Base-by-base conservation (phyloP, 2,329 filamentous ascomycete genomes). In the Fusarium anguioides region DNA sequence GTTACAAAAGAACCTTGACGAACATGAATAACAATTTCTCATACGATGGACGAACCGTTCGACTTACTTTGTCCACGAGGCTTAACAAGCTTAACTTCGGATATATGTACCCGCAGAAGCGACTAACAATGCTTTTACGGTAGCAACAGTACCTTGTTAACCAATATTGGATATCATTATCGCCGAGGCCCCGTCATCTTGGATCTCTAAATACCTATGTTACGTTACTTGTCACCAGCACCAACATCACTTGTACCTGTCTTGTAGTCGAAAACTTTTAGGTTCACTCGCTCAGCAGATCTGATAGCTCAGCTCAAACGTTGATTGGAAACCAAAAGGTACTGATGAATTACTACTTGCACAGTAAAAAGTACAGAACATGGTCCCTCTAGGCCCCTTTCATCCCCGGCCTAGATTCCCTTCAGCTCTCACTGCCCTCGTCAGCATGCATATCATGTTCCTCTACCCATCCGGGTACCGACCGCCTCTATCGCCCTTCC, bases 311-410 rank as follows among this genome's bases (percentile, higher is more conserved):
- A 20, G 39, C 33, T 39, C 31, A 21, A 29, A 45, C 10, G 10
- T 51, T 56, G 46, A 12, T 51, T 56, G 46, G 52, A 71, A 64
- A 61, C 64, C 51, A 70, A 60, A 50, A 70, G 47, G 48, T 61
- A 60, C 70, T 68, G 55, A 65, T 66, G 27, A 29, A 60, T 70
- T 66, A 68, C 62, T 64, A 69, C 64, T 64, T 64, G 57, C 54
- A 70, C 68, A 72, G 66, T 72, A 72, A 65, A 72, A 66, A 53
- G 60, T 71, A 73, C 71, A 73, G 55, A 68, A 68, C 55, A 66
- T 69, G 60, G 56, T 66, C 50, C 59, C 60, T 63, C 54, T 50
- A 60, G 45, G 49, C 48, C 68, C n/a, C 33, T 47, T 49, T 64
- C 59, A 44, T 60, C 53, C 35, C 23, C 49, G 66, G 51, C 59